Percentiles rank a stretch among this genome's conserved stretches.
phyloP scores from a whole-genome alignment of 176 grass and related monocot species.

The Puccinellia tenuiflora region DNA sequence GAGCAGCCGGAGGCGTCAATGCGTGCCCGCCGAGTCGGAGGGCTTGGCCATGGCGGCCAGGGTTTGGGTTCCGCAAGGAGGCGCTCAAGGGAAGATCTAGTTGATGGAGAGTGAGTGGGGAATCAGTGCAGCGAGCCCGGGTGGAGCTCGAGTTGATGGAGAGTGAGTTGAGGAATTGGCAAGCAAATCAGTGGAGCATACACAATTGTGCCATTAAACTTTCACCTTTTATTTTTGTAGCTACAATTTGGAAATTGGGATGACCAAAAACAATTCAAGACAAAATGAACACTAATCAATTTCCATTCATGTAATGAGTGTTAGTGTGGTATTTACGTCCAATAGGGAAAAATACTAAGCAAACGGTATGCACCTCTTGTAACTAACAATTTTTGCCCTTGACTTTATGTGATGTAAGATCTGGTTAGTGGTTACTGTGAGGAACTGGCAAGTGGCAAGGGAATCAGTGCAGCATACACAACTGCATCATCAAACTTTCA shows the following conservation, averaged over 20 bases:
- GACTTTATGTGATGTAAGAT: conserved; percentile 10
- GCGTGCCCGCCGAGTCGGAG: too few species aligned
- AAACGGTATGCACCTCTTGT: not conserved
- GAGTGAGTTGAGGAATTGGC: not conserved
- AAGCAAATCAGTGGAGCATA: not conserved
- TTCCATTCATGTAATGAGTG: not conserved
- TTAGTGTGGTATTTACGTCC: not conserved
- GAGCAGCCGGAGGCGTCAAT: too few species aligned
- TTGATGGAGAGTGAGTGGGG: too few species aligned
- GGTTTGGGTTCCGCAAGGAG: too few species aligned
- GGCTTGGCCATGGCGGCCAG: too few species aligned
- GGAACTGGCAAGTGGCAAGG: not conserved
- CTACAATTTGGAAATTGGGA: not conserved
- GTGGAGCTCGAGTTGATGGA: too few species aligned
- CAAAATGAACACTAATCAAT: not conserved
- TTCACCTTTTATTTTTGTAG: not conserved
- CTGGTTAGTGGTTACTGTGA: not conserved
- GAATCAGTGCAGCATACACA: not conserved
- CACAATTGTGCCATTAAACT: not conserved
- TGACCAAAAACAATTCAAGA: not conserved
- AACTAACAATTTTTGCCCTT: conserved; percentile 7
- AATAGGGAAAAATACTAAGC: not conserved
- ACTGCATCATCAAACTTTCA: not conserved
- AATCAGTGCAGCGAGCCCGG: too few species aligned
- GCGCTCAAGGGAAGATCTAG: too few species aligned